Evolutionary conservation across 768 basidiomycete species (phyloP).

Genomic region (Suillus bovinus): DNA sequence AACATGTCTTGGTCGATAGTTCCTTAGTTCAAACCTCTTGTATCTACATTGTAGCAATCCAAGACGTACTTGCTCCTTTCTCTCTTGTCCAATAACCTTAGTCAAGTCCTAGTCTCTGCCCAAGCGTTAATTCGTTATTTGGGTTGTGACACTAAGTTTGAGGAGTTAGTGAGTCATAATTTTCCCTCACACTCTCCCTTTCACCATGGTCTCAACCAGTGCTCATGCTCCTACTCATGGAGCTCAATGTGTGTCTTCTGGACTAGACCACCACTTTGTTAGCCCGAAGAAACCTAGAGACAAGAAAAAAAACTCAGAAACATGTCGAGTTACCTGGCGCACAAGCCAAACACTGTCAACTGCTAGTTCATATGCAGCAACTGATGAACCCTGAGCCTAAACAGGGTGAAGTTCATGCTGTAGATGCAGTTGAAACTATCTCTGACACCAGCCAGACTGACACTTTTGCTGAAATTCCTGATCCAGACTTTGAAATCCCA

Average conservation of each 20-base stretch:
- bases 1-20: no score
- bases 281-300: conserved; percentile 21
- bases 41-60: no score
- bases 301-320: conserved; percentile 14
- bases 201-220: neutral
- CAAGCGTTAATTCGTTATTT: no score
- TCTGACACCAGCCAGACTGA: neutral
- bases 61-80: no score
- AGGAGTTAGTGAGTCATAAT: neutral
- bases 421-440: neutral
- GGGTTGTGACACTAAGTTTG: no score
- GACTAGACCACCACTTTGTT: neutral
- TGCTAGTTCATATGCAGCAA: conserved; percentile 1
- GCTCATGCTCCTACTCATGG: neutral
- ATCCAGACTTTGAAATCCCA: neutral
- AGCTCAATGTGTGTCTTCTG: conserved; percentile 13
- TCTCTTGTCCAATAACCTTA: no score
- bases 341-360: conserved; percentile 1
- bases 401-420: neutral
- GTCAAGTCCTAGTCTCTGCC: no score
- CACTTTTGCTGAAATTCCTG: neutral
- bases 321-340: conserved; percentile 5
- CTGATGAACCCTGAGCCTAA: conserved; percentile 4
- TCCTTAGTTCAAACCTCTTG: no score
- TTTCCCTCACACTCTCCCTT: neutral